Evolutionary conservation across 2,329 filamentous ascomycete species (phyloP), one percentile per base, ranked within the genome.

Genomic region (Xylaria sp.): DNA sequence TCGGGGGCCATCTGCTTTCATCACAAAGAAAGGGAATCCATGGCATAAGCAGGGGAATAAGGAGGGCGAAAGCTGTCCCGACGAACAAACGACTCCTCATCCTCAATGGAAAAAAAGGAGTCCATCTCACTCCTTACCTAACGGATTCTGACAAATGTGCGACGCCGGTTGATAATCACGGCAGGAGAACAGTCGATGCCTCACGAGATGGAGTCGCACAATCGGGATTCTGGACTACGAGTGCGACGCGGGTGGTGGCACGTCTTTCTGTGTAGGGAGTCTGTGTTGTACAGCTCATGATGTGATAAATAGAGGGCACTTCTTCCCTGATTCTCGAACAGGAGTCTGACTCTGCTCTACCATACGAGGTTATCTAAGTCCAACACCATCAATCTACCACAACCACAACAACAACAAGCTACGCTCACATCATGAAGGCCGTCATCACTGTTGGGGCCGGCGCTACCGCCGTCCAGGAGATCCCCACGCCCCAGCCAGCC

Each of bases 361-460:
- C 16, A 16, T 16, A 16, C 1, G 16, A 16, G 16, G 16, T 16
- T 16, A 46, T n/a, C 13, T 13, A n/a, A n/a, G 2, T n/a, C 10
- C 11, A n/a, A n/a, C 10, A 13, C 11, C 11, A 11, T n/a, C 9
- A 46, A n/a, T n/a, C n/a, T n/a, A n/a, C n/a, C n/a, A n/a, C n/a
- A n/a, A n/a, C n/a, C 42, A 46, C 42, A 46, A 2, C 11, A 46
- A 11, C 19, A 49, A 10, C 13, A 8, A 19, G 8, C n/a, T 39
- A 34, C 34, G 2, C 6, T 4, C 18, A 13, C 47, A 68, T 57
- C 19, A 71, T 71, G 61, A 83, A 67, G 59, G 71, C 72, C 4
- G 76, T 63, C 80, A 80, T 65, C 16, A 16, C 16, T 16, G 16
- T 16, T 16, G 16, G 16, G 16, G 16, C 16, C 16, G 16, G 16